Conservation (phyloP, 805 yeast genomes). For the Cyberlindnera petersonii region DNA sequence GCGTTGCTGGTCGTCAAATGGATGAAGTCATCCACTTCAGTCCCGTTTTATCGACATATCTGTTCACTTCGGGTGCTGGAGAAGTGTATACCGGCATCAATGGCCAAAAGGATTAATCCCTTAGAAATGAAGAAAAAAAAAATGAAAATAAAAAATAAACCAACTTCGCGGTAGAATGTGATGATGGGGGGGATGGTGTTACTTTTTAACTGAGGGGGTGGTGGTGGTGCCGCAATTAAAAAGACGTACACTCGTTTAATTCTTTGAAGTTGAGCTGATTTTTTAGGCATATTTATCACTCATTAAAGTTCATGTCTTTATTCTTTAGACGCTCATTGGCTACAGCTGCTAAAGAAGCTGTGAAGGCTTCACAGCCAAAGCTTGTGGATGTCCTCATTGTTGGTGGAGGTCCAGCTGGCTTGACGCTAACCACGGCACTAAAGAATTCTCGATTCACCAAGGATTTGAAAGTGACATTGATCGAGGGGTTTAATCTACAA, state of each 20-base stretch:
- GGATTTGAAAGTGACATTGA: constrained; percentile 56
- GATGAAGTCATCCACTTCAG: constrained; percentile 31
- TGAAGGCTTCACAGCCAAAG: constrained; percentile 14
- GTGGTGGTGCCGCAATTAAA: no score
- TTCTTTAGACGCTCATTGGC: constrained; percentile 26
- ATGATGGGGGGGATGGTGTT: no score
- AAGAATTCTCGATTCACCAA: constrained; percentile 61
- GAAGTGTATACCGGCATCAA: constrained; percentile 9
- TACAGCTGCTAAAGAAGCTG: constrained; percentile 8
- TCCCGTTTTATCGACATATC: constrained; percentile 27
- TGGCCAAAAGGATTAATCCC: no score
- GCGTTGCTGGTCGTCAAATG: constrained; percentile 17
- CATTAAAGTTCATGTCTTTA: constrained; percentile 12
- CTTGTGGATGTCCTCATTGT: constrained; percentile 73
- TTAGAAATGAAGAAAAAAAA: neutral
- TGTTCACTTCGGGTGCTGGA: constrained; percentile 28
- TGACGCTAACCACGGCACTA: constrained; percentile 78
- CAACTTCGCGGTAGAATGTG: no score
- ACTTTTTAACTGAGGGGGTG: no score
- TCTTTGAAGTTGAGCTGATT: no score
- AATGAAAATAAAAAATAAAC: constrained; percentile 1
- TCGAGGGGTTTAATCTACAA: constrained; percentile 67
- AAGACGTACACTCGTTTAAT: no score
- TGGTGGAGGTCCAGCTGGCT: constrained; percentile 98
- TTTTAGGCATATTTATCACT: no score